Evolutionary conservation across 371 early-diverging fungal species (phyloP), one percentile per base, ranked within the genome.

Genomic region (Mortierella sp.): DNA sequence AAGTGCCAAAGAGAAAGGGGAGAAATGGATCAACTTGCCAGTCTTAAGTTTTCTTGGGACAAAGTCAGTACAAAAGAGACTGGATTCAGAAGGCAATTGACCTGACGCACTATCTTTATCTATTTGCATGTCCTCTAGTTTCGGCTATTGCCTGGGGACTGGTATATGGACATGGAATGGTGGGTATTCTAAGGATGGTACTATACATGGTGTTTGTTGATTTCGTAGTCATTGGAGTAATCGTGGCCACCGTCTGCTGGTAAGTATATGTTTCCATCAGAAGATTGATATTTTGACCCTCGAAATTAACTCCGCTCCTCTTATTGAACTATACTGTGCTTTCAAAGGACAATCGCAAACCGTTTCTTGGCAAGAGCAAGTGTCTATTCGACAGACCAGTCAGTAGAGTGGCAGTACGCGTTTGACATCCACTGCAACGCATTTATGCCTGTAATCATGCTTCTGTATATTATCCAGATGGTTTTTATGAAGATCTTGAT

Each of bases 361-460:
- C 88, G 91, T 33, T 94, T 95, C 72, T 87, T 97, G 50, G 86
- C 92, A 48, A 92, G 93, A 67, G 88, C 85, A 65, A 91, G 90
- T 38, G 92, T 92, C 4, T 96, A 97, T 69, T 89, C 95, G 2
- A 89, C 91, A 4, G 94, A 94, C 59, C 97, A 96, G 81, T 88
- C 89, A 43, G 96, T 97, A 10, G 97, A 97, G 85, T 97, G 96
- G 96, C 92, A 93, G 41, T 97, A 96, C 84, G 93, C 94, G 24
- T 95, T 96, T 74, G 97, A 97, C 77, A 95, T 97, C 11, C 97
- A 97, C 77, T 96, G 96, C 87, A 97, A 97, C 78, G 86, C 96
- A 19, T 97, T 96, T 83, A 92, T 96, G 73, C 94, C 95, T 3
- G 86, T 94, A 58, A 96, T 93, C 62, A 87, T 94, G 47, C 83